phyloP scores from a whole-genome alignment of 2,329 filamentous ascomycete species.

The Huntiella omanensis region DNA sequence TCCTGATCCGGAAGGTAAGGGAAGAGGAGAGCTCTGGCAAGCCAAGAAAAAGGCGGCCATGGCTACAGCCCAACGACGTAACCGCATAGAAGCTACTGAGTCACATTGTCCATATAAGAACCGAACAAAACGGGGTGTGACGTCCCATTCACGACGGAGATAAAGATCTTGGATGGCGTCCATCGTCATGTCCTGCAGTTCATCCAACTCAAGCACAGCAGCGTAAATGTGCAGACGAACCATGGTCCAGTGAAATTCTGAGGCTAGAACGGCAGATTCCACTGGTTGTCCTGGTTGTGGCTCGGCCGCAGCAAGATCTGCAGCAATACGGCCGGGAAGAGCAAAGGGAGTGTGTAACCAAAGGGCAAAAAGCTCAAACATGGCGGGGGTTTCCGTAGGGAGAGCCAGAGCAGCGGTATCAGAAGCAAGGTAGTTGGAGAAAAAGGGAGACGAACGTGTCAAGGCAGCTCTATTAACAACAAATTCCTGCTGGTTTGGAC shows the following conservation, averaged over 20 bases:
- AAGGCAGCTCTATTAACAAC: constrained; percentile 26
- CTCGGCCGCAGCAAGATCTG: constrained; percentile 18
- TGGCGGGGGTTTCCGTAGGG: constrained; percentile 28
- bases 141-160: constrained; percentile 38
- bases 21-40: constrained; percentile 5
- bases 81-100: constrained; percentile 27
- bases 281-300: constrained; percentile 11
- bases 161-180: constrained; percentile 41
- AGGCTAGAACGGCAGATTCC: constrained; percentile 16
- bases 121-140: constrained; percentile 29
- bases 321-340: constrained; percentile 26
- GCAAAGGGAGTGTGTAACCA: constrained; percentile 21
- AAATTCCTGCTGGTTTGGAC: constrained; percentile 24
- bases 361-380: constrained; percentile 34
- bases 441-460: constrained; percentile 28
- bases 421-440: constrained; percentile 26
- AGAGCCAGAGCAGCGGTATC: constrained; percentile 22
- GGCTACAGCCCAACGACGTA: constrained; percentile 40
- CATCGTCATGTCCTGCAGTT: constrained; percentile 37
- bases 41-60: constrained; percentile 39
- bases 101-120: constrained; percentile 37
- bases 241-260: constrained; percentile 34
- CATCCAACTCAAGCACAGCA: constrained; percentile 27
- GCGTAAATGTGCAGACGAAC: constrained; percentile 40
- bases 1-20: constrained; percentile 7